Base-by-base conservation (phyloP, 768 basidiomycete species). In the Naganishia randhawae region DNA sequence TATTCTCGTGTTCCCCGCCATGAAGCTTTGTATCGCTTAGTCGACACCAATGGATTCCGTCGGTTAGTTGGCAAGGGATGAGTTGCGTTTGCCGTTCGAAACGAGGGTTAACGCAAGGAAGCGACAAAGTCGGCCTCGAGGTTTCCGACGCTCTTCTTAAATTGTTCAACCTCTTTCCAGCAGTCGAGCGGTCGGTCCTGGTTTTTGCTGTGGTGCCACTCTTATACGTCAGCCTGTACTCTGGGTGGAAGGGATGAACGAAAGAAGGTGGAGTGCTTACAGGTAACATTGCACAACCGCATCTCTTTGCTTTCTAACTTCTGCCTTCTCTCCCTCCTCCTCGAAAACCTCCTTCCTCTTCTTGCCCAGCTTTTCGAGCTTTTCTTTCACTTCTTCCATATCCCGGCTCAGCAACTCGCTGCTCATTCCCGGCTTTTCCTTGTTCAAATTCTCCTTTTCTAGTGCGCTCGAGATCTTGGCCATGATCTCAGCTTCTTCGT, bases 401-500 rank as follows among this genome's bases (percentile, higher is more conserved):
- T 81, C 80, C 69, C 77, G 71, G 9, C 74, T 69, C 19, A 81
- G 67, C 13, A 79, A 69, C 63, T 76, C 75, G 19, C 69, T 71
- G 54, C 73, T 71, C 75, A 76, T 75, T 74, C 0, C 76, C 72
- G 22, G 51, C 53, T 76, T 76, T 68, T 80, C 77, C 52, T 75
- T 75, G 63, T 79, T 74, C 37, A 78, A 62, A 64, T 79, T 77
- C 70, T 81, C 80, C 70, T 81, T 80, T 54, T 78, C 78, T n/a
- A 78, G 70, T n/a, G 78, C 79, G 0, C 74, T 70, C 7, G 73
- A 72, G 70, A 81, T 80, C 39, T 72, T 72, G 13, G 71, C 66
- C 41, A 77, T 65, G 63, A 81, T 80, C 64, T 77, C 74, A 0
- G 73, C 68, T 69, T 80, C 78, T 70, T 80, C 74, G 17, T 69